Evolutionary conservation across 208 protist genomes (phyloP).

Genomic region (Trichomonas tenax): DNA sequence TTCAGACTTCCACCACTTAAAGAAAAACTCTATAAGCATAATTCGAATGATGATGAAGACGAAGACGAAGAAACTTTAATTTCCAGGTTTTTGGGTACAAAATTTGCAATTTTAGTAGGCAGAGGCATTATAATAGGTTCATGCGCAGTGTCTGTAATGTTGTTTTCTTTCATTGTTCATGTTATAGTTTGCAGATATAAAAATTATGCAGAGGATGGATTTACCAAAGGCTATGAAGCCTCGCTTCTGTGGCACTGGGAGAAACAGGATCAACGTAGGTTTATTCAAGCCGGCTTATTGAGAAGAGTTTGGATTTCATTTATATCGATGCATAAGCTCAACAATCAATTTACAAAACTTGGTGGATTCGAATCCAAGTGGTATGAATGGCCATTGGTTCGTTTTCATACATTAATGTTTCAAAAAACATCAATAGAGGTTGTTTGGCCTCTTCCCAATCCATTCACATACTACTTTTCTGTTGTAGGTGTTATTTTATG

Average conservation of each 20-base stretch:
- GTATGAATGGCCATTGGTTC: not conserved
- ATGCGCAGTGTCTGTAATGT: not conserved
- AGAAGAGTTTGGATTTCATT: not conserved
- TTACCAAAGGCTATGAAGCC: not conserved
- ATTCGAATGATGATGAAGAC: not conserved
- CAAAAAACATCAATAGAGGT: not conserved
- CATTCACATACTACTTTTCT: not conserved
- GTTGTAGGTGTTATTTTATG: not conserved
- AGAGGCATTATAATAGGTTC: not conserved
- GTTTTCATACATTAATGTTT: not conserved
- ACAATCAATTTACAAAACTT: not conserved
- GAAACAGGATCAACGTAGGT: not conserved
- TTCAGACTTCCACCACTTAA: not conserved
- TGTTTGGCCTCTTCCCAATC: not conserved
- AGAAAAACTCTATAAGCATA: not conserved
- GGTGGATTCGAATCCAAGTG: not conserved
- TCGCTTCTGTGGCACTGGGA: not conserved
- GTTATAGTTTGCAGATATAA: not conserved
- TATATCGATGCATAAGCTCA: not conserved
- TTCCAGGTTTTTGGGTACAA: not conserved
- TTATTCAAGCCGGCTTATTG: not conserved
- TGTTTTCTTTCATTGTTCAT: not conserved
- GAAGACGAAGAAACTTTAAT: not conserved
- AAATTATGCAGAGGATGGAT: not conserved
- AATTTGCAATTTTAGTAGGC: not conserved